Base-by-base conservation (phyloP, 805 yeast genomes). In the Saccharomycopsis fermentans region DNA sequence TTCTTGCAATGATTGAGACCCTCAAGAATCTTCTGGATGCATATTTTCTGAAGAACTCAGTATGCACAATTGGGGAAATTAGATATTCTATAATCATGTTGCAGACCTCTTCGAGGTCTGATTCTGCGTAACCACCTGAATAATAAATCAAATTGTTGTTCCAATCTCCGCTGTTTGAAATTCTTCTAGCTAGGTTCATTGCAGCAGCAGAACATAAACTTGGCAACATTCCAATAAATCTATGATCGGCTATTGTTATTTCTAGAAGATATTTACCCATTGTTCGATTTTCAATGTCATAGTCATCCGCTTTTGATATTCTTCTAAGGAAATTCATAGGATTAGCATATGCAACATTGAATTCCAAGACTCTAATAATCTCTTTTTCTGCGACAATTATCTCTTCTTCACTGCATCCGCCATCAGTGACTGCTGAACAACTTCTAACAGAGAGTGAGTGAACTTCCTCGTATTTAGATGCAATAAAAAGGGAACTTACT, bases 381-480 rank as follows among this genome's bases (percentile, higher is more conserved):
- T 80, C 84, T 71, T 84, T 82, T 72, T 91, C 97, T 26, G 95
- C 96, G 65, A 80, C 83, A 63, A 88, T 78, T 56, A 91, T 87
- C 66, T 87, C 94, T 56, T 84, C 87, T 68, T 84, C 90, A 16
- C 86, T 79, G 67, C 83, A 87, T 2, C 90, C 87, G 53, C 92
- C 92, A 70, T 88, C 96, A 27, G 96, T 88, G 59, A 88, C 88
- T 68, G 86, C 87, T 2, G 96, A 87, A 69, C 88, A 91, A 70
- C 88, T 87, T 60, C 84, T 81, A 34, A 91, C 84, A 37, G 91
- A 84, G 11, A 97, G 97, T 11, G 90, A 78, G 68, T 84, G 86
- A 29, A 91, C 95, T 73, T 91, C 97, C 73, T 91, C 97, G 70
- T 87, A 88, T 71, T 90, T 90, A 16, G 97, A 95, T 47, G 97